Conservation (phyloP, 2,329 filamentous ascomycete species). For the Neonectria magnoliae region DNA sequence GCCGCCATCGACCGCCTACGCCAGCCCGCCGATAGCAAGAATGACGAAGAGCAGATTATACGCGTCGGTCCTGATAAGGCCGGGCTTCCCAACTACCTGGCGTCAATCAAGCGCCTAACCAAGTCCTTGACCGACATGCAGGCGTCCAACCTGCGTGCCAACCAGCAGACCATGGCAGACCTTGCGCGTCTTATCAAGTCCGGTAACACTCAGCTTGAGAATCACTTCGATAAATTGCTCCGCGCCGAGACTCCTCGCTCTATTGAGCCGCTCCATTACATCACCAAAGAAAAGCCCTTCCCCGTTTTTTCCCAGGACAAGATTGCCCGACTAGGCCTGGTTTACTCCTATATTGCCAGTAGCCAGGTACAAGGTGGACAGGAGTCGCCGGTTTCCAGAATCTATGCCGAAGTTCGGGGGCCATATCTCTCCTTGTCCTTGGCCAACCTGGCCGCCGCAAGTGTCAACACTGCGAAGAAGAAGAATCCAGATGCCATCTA, state of each 20-base stretch:
- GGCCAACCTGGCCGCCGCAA: constrained; percentile 87
- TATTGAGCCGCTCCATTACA: constrained; percentile 89
- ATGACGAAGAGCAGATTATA: constrained; percentile 91
- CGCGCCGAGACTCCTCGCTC: constrained; percentile 78
- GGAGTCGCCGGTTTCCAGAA: constrained; percentile 78
- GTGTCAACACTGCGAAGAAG: constrained; percentile 83
- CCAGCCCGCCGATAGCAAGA: constrained; percentile 92
- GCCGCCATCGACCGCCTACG: constrained; percentile 88
- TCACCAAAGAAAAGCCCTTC: constrained; percentile 89
- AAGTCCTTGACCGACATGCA: constrained; percentile 86
- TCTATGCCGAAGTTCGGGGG: constrained; percentile 87
- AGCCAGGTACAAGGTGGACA: constrained; percentile 62
- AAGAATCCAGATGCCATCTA: constrained; percentile 87
- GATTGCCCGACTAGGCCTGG: constrained; percentile 77
- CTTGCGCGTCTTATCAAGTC: constrained; percentile 80
- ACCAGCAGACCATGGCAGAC: constrained; percentile 87
- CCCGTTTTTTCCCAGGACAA: constrained; percentile 82
- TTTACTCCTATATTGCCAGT: constrained; percentile 80
- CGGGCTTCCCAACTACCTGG: constrained; percentile 85
- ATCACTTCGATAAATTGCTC: constrained; percentile 82
- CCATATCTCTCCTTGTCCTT: constrained; percentile 86
- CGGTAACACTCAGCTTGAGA: constrained; percentile 85
- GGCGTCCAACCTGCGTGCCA: constrained; percentile 89
- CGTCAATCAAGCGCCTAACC: constrained; percentile 87
- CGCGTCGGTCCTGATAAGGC: constrained; percentile 85